These are phyloP conservation scores for Beauveria caledonica DNA, from an alignment of 2,329 filamentous ascomycete genomes.

Conservation along the genomic window DNA sequence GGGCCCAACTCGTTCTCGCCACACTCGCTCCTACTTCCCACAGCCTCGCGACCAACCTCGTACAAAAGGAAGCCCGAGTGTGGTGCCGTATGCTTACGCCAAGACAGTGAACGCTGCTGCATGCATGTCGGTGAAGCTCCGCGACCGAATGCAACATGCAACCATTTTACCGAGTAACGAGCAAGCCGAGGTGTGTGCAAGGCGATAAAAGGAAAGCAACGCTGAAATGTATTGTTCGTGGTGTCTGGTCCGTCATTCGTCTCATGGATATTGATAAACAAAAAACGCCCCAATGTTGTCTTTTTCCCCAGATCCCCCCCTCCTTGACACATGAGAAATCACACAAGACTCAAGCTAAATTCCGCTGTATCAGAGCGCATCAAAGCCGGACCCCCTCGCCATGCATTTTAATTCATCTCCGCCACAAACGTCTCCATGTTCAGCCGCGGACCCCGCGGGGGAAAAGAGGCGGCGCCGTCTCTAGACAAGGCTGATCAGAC, in stretches of 20 bases:
- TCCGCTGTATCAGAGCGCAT: neutral
- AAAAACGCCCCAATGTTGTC: neutral
- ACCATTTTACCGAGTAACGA: too few species aligned
- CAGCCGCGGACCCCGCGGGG: neutral
- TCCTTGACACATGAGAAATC: too few species aligned
- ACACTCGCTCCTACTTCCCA: too few species aligned
- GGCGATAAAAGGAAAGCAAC: neutral
- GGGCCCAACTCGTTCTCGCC: too few species aligned
- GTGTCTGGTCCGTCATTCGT: neutral
- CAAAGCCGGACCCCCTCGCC: neutral
- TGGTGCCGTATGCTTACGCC: neutral
- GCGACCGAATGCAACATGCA: too few species aligned
- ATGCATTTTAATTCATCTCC: neutral
- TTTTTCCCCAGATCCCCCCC: too few species aligned
- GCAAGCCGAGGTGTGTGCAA: neutral
- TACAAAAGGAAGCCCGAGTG: too few species aligned
- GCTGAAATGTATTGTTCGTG: neutral
- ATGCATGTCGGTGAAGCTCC: too few species aligned
- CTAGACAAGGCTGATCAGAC: neutral
- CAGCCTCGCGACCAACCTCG: too few species aligned
- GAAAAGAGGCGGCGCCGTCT: neutral
- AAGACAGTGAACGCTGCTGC: neutral
- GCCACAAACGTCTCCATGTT: neutral
- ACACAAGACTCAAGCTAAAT: neutral
- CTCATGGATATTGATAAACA: neutral